Evolutionary conservation across 23 red algal genomes (phyloP), one percentile per base, ranked within the genome.

Genomic region (Gracilaria caudata): DNA sequence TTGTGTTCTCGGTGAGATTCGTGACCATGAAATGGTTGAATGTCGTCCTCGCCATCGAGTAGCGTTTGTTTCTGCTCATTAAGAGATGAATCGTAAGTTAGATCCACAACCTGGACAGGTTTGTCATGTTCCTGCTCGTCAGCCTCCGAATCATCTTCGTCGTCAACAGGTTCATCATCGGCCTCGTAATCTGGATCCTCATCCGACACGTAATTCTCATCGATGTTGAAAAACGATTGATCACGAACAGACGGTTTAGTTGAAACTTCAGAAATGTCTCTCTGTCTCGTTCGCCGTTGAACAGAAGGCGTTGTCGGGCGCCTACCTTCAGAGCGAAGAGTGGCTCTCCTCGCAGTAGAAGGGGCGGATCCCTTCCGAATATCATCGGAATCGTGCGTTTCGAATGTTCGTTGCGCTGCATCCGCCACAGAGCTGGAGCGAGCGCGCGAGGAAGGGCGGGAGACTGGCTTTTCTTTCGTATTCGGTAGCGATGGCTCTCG

Each of bases 81-180:
- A 40, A 7, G 17, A 8, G 29, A 21, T 2, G 65, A 3, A 41
- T 7, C 34, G n/a, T 71, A 41, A 10, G 65, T 39, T 40, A 71
- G 65, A 71, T 71, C 65, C 10, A 71, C 34, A 23, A 71, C 37
- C 1, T 39, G 9, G 2, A 19, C 65, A 23, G 65, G 12, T 1
- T 28, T 2, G 17, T 26, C 0, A 4, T 21, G 20, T 28, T 71
- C 65, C 4, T 71, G 1, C 6, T 71, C 32, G 37, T 20, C 23
- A 19, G 21, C 26, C 1, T 71, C 29, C 12, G 32, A 36, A 21
- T 36, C 25, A 16, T 65, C 23, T 19, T 82, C 17, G 32, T 82
- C 32, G 6, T 63, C 54, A 40, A 14, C 79, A 57, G 30, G 37
- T 51, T 84, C 80, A 29, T 49, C 39, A 32, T 84, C 80, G 14